Evolutionary conservation across 2,329 filamentous ascomycete species (phyloP).

Genomic region (Ilyonectria destructans): DNA sequence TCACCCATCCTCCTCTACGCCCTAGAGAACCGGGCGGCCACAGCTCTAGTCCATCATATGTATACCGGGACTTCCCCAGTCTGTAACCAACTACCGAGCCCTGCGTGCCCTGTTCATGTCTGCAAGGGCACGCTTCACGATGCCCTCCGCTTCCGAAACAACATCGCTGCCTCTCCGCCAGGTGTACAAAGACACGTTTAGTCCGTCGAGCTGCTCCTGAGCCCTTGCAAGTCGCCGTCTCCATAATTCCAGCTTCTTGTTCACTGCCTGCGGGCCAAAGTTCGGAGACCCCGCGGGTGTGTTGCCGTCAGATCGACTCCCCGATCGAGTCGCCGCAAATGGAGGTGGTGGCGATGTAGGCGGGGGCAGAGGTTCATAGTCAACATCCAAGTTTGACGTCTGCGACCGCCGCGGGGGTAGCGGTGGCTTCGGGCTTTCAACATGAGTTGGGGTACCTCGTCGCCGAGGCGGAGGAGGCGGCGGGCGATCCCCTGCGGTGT

Average conservation of each 20-base stretch:
- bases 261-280: conserved; percentile 59
- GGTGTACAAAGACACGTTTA: conserved; percentile 79
- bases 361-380: conserved; percentile 60
- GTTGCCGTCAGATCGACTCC: conserved; percentile 51
- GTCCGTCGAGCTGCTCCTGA: conserved; percentile 72
- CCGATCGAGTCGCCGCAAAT: conserved; percentile 47
- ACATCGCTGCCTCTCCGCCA: conserved; percentile 84
- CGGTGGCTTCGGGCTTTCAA: conserved; percentile 47
- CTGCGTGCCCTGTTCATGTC: conserved; percentile 56
- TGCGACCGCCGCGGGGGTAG: conserved; percentile 53
- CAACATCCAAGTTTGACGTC: conserved; percentile 59
- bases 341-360: conserved; percentile 46
- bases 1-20: not conserved
- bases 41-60: not conserved
- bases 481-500: conserved; percentile 48
- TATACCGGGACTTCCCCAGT: conserved; percentile 1
- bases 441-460: conserved; percentile 58
- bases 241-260: conserved; percentile 84
- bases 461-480: conserved; percentile 67
- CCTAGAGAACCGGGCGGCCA: not conserved
- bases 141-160: conserved; percentile 74
- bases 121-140: conserved; percentile 72
- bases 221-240: conserved; percentile 77
- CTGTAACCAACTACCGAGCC: conserved; percentile 8
- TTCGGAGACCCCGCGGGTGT: conserved; percentile 57